Evolutionary conservation across 352 stramenopile genomes (phyloP), one percentile per base, ranked within the genome.

Genomic region (Pythium scleroteichum): DNA sequence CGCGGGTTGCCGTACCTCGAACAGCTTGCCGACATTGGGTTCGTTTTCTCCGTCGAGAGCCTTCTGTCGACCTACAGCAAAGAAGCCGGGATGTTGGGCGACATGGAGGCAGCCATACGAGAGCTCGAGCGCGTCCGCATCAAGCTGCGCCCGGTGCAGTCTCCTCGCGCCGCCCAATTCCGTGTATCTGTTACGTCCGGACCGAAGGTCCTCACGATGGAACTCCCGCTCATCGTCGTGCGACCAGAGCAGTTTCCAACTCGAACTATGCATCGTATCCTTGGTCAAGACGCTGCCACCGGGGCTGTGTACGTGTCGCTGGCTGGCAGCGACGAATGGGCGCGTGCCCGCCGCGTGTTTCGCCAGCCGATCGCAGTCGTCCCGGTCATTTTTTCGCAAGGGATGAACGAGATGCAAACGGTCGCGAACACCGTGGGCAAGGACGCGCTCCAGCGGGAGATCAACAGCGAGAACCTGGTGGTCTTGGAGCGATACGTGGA

Each of bases 321-420:
- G 17, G 68, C 53, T 10, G 81, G 74, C 0, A 45, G 53, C 13
- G 77, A 80, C 32, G 50, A 91, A 44, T 82, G 76, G 33, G 50
- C 77, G 26, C 78, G 82, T 1, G 72, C 75, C 1, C 79, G 87
- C n/a, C 73, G 72, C 44, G 67, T 93, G 53, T 85, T 93, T 32
- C 68, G 75, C 48, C 71, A 71, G 20, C 57, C 67, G 1, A 89
- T 95, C 64, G 58, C 50, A 7, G 75, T 95, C n/a, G 76, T 90
- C 9, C 79, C 86, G 4, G 75, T 95, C 20, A 66, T 95, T 9
- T 95, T 95, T 58, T 92, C 82, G 2, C 86, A 98, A 48, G 92
- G 92, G 38, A 86, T 98, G 72, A 98, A 98, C 74, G 92, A 97
- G 64, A 93, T 96, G 77, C 90, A 97, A 69, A 97, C 90, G 20